These are phyloP conservation scores for Furcasterigmium sp. DNA, from an alignment of 2,329 filamentous ascomycete species.

Conservation along the genomic window DNA sequence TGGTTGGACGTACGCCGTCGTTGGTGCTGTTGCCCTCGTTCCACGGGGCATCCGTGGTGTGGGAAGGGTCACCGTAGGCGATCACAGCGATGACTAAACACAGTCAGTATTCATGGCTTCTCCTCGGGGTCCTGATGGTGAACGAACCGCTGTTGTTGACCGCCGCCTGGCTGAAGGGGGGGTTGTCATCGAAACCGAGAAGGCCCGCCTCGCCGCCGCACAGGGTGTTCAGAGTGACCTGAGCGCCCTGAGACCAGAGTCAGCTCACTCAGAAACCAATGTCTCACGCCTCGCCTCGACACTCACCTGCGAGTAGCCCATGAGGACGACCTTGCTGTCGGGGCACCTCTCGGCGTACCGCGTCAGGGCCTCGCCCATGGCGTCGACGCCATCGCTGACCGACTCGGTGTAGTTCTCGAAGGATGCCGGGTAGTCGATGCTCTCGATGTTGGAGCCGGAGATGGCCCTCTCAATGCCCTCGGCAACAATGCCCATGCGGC, in stretches of 20 bases:
- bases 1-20: conserved; percentile 26
- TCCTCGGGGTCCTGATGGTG: accelerated
- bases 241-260: conserved; percentile 25
- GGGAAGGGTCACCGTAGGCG: conserved; percentile 35
- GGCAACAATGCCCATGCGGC: conserved; percentile 26
- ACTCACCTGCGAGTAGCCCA: conserved; percentile 35
- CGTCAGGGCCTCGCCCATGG: conserved; percentile 22
- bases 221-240: conserved; percentile 28
- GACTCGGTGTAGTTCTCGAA: conserved; percentile 26
- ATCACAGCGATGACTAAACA: conserved; percentile 32
- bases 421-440: conserved; percentile 32
- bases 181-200: conserved; percentile 13
- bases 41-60: conserved; percentile 28
- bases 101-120: conserved; percentile 9
- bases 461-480: conserved; percentile 23
- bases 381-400: conserved; percentile 24
- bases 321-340: conserved; percentile 30
- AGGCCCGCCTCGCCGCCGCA: conserved; percentile 24
- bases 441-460: conserved; percentile 24
- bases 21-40: conserved; percentile 28
- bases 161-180: conserved; percentile 17
- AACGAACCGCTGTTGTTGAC: conserved; percentile 26
- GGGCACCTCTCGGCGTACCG: conserved; percentile 29
- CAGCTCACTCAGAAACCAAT: too few species aligned
- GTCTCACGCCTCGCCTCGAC: not conserved